phyloP scores from a whole-genome alignment of 345 rosid genomes.

The Salix udensis region DNA sequence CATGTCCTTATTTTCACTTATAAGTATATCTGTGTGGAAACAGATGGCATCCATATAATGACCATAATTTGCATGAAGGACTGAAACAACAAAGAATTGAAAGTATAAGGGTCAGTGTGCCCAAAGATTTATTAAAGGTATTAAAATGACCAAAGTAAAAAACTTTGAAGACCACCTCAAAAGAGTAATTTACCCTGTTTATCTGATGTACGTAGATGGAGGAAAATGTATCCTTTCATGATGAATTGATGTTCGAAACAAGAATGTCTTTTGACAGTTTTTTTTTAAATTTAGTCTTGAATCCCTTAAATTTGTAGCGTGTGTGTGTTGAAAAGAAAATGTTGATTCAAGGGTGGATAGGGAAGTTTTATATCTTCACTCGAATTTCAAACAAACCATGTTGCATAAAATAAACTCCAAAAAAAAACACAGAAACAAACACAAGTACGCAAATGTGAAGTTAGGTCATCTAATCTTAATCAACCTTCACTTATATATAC shows the following conservation, averaged over 20 bases:
- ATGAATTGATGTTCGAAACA: background rate
- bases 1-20: background rate
- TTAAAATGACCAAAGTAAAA: background rate
- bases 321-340: background rate
- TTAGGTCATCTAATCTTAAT: constrained; percentile 43
- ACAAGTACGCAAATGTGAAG: constrained; percentile 14
- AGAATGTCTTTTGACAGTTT: background rate
- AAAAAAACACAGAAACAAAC: background rate
- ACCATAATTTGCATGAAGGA: background rate
- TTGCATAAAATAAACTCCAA: background rate
- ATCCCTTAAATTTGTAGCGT: background rate
- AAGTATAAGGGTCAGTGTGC: background rate
- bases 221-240: background rate
- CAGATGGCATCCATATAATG: background rate
- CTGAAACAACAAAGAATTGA: background rate
- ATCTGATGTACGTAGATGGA: too few species aligned
- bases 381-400: background rate
- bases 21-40: background rate
- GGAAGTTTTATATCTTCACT: background rate
- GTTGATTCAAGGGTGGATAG: background rate
- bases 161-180: background rate
- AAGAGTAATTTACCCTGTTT: background rate
- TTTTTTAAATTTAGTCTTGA: background rate
- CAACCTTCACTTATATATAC: background rate
- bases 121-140: background rate